Evolutionary conservation across 495 filamentous ascomycete genomes (phyloP), one percentile per base, ranked within the genome.

Genomic region (Lophiostoma macrostomum): DNA sequence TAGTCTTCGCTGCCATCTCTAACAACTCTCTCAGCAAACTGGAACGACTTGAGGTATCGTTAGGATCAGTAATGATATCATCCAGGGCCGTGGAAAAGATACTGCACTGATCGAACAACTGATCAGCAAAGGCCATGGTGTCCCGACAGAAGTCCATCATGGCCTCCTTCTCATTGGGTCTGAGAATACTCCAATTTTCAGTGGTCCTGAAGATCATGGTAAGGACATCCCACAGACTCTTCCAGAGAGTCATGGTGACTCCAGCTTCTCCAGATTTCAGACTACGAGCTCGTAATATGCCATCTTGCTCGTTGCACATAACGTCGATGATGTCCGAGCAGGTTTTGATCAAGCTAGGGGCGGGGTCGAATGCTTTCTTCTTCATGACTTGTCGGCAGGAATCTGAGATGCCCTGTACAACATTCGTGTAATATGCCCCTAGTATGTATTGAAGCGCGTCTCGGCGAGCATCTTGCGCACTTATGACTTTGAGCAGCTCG

Each of bases 71-170:
- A 40, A 66, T 69, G 47, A 71, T 69, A 25, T 66, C 65, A 38
- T 69, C 71, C 14, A 91, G 69, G 34, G 86, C 85, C 45, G 80
- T 82, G 0, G 85, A 77, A 62, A 95, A 78, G 31, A 95, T 77
- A 43, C 78, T 81, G 71, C 90, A 91, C 57, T 94, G 82, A 44
- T 86, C 82, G 60, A 97, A 87, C 3, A 95, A 74, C 18, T 79
- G 77, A 62, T 96, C 86, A 2, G 90, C 90, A 60, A 95, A 87
- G 56, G 96, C 86, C 76, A 97, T 97, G 23, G 86, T 84, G 61
- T 96, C 88, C 56, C 93, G 81, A 62, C 88, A 93, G 58, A 97
- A 96, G 41, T 97, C 86, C 64, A 86, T 80, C 87, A 98, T 86
- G 20, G 76, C 72, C 13, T 75, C 69, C 67, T 87, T 88, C 23